Base-by-base conservation (phyloP, 2,329 filamentous ascomycete genomes). In the Claviceps purpurea region DNA sequence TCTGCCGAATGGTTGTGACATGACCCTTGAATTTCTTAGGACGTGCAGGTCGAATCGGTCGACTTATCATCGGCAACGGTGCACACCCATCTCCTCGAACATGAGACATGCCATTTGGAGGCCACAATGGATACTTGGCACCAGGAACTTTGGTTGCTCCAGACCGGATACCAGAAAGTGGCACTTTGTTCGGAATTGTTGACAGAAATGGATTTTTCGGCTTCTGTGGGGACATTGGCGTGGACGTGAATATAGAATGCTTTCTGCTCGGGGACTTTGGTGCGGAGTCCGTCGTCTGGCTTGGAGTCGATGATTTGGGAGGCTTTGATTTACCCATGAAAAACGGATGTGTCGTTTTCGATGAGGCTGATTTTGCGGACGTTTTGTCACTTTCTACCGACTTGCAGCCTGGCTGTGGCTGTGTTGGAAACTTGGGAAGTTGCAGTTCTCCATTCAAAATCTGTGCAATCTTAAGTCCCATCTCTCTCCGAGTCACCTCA, bases 81-180 rank as follows among this genome's bases (percentile, higher is more conserved):
- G 37, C 20, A 34, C 8, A n/a, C 14, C 57, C 58, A 39, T 59
- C 52, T 5, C 77, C 81, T 51, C 82, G 77, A 43, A 89, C 68
- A 63, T 89, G 85, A 1, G 74, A 68, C 62, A 79, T 80, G 6
- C 73, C 84, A 56, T 75, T 73, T 48, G 78, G 76, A 40, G 87
- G 87, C 84, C 87, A 93, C n/a, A 79, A 72, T 3, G 87, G 78
- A 51, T 86, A 74, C 56, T 73, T 70, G 8, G 82, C 74, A 2
- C 85, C 86, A 0, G 82, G 79, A n/a, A 84, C 73, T 59, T 79
- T 87, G 4, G 79, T 60, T 0, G 69, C 71, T 3, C 64, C 59
- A 4, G 70, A 69, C 51, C 67, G 74, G 26, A 65, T 60, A 3
- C 76, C 73, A 54, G 77, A 74, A 13, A 69, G 66, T 0, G 72